A percentile compares a stretch with the other conserved stretches of the same genome.
These are phyloP conservation scores for Funneliformis geosporum DNA, from an alignment of 192 early-diverging fungal species.

Conservation along the genomic window DNA sequence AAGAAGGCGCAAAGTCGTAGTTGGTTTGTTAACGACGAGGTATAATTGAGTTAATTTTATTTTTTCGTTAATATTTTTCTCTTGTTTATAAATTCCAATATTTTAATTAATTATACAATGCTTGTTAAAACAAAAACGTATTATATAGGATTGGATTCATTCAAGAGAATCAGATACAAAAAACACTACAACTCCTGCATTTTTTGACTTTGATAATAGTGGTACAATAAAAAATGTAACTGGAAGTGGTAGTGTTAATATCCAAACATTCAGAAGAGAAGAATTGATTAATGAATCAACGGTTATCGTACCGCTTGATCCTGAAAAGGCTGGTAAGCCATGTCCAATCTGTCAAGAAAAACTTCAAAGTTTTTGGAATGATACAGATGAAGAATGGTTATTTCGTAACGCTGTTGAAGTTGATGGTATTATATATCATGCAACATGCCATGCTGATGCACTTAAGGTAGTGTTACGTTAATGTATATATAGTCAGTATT, in stretches of 20 bases:
- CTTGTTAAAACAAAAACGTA: background rate
- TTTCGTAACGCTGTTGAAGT: conserved; percentile 68
- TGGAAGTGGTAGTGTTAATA: conserved; percentile 23
- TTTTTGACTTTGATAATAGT: conserved; percentile 33
- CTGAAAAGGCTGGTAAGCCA: conserved; percentile 49
- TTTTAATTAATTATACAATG: background rate
- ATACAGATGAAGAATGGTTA: conserved; percentile 76
- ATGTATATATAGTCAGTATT: background rate
- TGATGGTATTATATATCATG: conserved; percentile 62
- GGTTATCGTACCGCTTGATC: conserved; percentile 29
- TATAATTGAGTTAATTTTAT: too few relatives aligned
- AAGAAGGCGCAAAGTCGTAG: conserved; percentile 81
- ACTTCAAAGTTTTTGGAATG: conserved; percentile 72
- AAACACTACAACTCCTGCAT: conserved; percentile 40
- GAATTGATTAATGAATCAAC: conserved; percentile 35
- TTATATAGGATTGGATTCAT: conserved; percentile 48
- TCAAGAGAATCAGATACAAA: conserved; percentile 42
- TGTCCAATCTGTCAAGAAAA: conserved; percentile 79
- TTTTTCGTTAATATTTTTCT: background rate
- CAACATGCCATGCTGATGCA: conserved; percentile 60
- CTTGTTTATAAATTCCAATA: background rate
- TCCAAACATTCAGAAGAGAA: conserved; percentile 39
- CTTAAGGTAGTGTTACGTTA: conserved; percentile 32
- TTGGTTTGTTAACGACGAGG: conserved; percentile 81
- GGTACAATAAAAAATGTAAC: background rate